A percentile compares a stretch with the other conserved stretches of the same genome.
Conservation (phyloP, 2,329 filamentous ascomycete genomes). For the Diplodia sapinea region DNA sequence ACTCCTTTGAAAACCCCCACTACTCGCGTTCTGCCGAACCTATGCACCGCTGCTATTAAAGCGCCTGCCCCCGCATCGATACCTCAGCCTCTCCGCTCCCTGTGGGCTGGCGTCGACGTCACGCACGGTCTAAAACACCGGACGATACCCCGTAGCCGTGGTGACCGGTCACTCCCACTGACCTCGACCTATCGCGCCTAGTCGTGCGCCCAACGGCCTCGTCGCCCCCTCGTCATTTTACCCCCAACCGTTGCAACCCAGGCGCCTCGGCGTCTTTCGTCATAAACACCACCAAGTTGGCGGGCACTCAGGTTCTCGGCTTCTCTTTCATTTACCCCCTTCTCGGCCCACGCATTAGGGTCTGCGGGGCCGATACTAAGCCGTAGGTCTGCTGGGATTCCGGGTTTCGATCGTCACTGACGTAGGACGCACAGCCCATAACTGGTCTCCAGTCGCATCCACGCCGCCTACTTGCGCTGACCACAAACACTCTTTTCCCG, state of each 20-base stretch:
- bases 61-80: constrained; percentile 10
- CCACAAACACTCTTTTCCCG: constrained; percentile 16
- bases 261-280: constrained; percentile 49
- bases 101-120: constrained; percentile 23
- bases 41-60: background rate
- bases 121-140: constrained; percentile 26
- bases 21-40: background rate
- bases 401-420: background rate
- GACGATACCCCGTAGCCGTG: constrained; percentile 13
- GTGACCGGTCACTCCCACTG: constrained; percentile 24
- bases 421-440: constrained; percentile 66
- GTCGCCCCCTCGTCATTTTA: background rate
- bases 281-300: constrained; percentile 82
- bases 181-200: constrained; percentile 9
- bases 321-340: constrained; percentile 84
- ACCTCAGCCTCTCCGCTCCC: constrained; percentile 6
- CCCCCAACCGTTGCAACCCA: constrained; percentile 31
- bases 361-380: constrained; percentile 97
- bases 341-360: constrained; percentile 89
- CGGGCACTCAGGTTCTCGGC: constrained; percentile 75
- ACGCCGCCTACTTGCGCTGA: constrained; percentile 32
- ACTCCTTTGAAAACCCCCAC: background rate
- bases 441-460: constrained; percentile 60
- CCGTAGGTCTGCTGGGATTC: constrained; percentile 52
- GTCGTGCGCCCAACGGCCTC: constrained; percentile 6